Base-by-base conservation (phyloP, 1,284 basidiomycete species). In the Agroathelia rolfsii region DNA sequence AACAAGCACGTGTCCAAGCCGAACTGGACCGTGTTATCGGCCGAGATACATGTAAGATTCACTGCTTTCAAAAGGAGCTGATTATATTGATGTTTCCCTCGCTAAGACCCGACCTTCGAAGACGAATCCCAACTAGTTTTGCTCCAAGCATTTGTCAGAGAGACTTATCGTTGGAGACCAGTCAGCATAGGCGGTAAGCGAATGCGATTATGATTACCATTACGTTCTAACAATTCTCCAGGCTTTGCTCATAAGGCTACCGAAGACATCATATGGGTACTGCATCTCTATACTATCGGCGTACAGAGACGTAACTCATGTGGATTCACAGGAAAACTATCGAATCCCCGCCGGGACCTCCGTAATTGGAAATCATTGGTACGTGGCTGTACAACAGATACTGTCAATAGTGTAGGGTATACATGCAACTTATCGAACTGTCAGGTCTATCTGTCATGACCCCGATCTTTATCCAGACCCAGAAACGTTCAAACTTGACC, bases 361-460 rank as follows among this genome's bases (percentile, higher is more conserved):
- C 3, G 64, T 79, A 4, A 58, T 70, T n/a, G 74, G 69, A 5
- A 74, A 70, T 37, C 63, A 68, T n/a, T 80, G 76, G 76, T 71
- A 38, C 20, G 40, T 12, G 5, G 24, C 13, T 9, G 12, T 12
- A 7, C 15, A 12, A 8, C 6, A 7, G 26, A 16, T 28, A 34
- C 15, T 3, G 6, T 22, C 9, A 11, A 19, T 41, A 24, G 37
- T 27, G 26, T 19, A 19, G 17, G 12, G 11, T 28, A 28, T 1
- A n/a, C 33, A 15, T 14, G 20, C 11, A n/a, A 17, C 19, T 32
- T 23, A 16, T 20, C 11, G 3, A 25, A 11, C 5, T 6, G 47
- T 14, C 26, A 54, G 71, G 69, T 59, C 69, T 0, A 66, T 79
- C 18, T 62, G 60, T 2, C 64, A 64, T 24, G 75, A 79, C 43